Percentiles rank a stretch among this genome's conserved stretches.
Evolutionary conservation across 2,329 filamentous ascomycete species (phyloP).

Genomic region (Claviceps capensis): DNA sequence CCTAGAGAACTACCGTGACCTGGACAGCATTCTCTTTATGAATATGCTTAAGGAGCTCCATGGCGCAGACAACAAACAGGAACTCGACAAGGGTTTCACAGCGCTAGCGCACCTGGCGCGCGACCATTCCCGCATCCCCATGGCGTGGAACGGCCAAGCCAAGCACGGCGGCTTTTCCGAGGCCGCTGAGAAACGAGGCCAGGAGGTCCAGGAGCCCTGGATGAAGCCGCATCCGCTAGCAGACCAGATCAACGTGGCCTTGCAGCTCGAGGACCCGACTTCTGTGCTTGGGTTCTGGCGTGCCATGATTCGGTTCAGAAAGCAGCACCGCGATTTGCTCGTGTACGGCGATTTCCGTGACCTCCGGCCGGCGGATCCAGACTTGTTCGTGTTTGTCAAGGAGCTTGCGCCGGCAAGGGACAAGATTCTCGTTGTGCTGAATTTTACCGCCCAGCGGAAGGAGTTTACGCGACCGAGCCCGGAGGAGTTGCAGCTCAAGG

Average conservation of each 20-base stretch:
- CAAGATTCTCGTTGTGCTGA: slow-evolving; percentile 17
- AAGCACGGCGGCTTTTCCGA: slow-evolving; percentile 22
- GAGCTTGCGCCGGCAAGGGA: slow-evolving; percentile 11
- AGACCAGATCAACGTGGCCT: slow-evolving; percentile 38
- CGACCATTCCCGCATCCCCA: slow-evolving; percentile 53
- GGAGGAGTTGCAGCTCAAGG: slow-evolving; percentile 12
- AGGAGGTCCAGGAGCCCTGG: slow-evolving; percentile 17
- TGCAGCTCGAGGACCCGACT: slow-evolving; percentile 29
- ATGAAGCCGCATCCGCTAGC: slow-evolving; percentile 20
- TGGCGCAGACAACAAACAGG: slow-evolving; percentile 15
- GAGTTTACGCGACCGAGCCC: slow-evolving; percentile 9
- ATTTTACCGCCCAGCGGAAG: slow-evolving; percentile 19
- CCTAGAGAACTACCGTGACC: slow-evolving; percentile 36
- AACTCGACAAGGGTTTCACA: slow-evolving; percentile 21
- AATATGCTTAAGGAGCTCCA: slow-evolving; percentile 17
- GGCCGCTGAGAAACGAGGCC: slow-evolving; percentile 19
- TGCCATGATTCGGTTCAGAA: slow-evolving; percentile 16
- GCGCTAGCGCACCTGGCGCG: slow-evolving; percentile 25
- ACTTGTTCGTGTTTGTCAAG: slow-evolving; percentile 18
- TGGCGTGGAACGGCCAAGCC: slow-evolving; percentile 42
- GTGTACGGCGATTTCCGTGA: slow-evolving; percentile 22
- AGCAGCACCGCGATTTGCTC: slow-evolving; percentile 17
- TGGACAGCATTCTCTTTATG: slow-evolving; percentile 32
- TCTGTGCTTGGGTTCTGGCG: slow-evolving; percentile 23
- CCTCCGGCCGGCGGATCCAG: slow-evolving; percentile 12